Evolutionary conservation across 352 stramenopile species (phyloP).

Genomic region (Globisporangium iwayamae): DNA sequence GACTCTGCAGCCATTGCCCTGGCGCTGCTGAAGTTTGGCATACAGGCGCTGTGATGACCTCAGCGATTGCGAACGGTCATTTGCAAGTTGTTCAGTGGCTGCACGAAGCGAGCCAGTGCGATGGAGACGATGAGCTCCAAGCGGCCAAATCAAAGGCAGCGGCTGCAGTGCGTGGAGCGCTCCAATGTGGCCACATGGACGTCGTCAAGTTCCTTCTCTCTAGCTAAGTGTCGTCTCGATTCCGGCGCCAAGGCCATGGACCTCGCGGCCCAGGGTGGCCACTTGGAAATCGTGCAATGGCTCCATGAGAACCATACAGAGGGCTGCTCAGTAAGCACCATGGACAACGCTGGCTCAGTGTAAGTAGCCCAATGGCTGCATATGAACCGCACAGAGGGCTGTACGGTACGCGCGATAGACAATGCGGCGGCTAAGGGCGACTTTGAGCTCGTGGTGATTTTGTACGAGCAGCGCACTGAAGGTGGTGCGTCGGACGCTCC

Average conservation of each 20-base stretch:
- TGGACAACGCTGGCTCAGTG: conserved; percentile 1
- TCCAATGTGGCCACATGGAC: not conserved
- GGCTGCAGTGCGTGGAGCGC: not conserved
- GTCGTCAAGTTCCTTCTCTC: not conserved
- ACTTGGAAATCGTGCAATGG: not conserved
- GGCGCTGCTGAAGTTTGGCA: not conserved
- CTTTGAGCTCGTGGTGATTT: conserved; percentile 10
- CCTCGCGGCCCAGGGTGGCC: not conserved
- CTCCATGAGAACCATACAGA: conserved; percentile 6
- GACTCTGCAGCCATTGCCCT: not conserved
- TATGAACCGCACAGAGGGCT: conserved; percentile 1
- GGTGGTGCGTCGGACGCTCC: not conserved
- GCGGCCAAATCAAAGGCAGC: not conserved
- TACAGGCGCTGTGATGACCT: not conserved
- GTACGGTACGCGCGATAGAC: conserved; percentile 4
- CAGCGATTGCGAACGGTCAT: not conserved
- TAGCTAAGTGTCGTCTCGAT: not conserved
- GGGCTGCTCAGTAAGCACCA: not conserved
- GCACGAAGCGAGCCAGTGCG: not conserved
- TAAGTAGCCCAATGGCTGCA: conserved; percentile 11
- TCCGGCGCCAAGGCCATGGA: not conserved
- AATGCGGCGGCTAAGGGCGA: not conserved
- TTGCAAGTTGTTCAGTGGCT: conserved; percentile 7
- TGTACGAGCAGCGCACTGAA: not conserved
- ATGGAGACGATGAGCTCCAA: not conserved